Percentiles rank a stretch among this genome's conserved stretches.
Conservation (phyloP, 163 green algal species). For the Botryococcus braunii region DNA sequence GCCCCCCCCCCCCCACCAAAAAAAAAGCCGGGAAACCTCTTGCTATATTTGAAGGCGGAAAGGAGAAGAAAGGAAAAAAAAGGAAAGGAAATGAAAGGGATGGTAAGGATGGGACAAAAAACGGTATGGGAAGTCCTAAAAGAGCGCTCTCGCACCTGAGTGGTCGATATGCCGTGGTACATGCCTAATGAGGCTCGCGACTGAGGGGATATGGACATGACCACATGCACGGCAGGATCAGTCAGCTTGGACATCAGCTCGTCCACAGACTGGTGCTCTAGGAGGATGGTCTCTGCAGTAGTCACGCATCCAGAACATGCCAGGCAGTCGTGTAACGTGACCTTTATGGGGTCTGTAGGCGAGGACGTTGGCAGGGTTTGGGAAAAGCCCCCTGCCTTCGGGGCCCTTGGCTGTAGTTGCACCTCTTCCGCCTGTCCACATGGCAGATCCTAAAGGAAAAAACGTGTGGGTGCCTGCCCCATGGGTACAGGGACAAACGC, state of each 20-base stretch:
- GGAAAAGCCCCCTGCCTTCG: constrained; percentile 12
- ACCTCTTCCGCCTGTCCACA: constrained; percentile 5
- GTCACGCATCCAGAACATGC: constrained; percentile 95
- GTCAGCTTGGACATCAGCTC: constrained; percentile 63
- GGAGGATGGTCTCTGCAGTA: constrained; percentile 83
- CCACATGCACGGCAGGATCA: constrained; percentile 38
- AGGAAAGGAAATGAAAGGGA: no score
- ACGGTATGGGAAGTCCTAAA: no score
- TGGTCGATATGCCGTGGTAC: constrained; percentile 23
- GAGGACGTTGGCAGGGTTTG: constrained; percentile 18
- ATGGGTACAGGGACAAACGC: no score
- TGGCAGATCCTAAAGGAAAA: no score
- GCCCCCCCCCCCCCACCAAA: no score
- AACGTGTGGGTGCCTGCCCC: no score
- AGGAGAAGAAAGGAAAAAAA: no score
- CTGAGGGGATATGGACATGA: constrained; percentile 82
- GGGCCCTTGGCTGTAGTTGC: constrained; percentile 8
- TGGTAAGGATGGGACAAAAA: no score
- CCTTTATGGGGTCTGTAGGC: constrained; percentile 56
- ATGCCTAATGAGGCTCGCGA: constrained; percentile 63
- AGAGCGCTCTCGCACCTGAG: no score
- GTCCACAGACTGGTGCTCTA: constrained; percentile 75
- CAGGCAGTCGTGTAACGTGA: constrained; percentile 93
- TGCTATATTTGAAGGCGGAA: no score
- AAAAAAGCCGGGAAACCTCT: no score